Evolutionary conservation across 2,329 filamentous ascomycete species (phyloP).

Genomic region (Botrytis medusae): DNA sequence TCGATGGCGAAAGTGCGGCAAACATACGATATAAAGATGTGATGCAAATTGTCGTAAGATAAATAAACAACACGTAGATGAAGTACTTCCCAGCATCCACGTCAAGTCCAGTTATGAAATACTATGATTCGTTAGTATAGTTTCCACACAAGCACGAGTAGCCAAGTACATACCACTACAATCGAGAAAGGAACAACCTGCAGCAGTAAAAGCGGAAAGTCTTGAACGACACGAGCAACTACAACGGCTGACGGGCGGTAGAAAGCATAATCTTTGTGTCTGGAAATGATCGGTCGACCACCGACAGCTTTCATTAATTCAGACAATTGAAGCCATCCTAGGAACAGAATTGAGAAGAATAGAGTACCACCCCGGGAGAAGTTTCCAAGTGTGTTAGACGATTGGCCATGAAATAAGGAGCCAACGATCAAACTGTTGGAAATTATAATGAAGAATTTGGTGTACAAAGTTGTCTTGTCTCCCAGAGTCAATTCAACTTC

Average conservation of each 20-base stretch:
- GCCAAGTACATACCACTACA: conserved; percentile 40
- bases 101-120: conserved; percentile 63
- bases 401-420: conserved; percentile 72
- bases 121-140: conserved; percentile 37
- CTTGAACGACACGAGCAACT: conserved; percentile 62
- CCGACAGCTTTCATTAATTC: conserved; percentile 77
- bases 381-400: conserved; percentile 57
- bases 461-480: conserved; percentile 72
- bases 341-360: conserved; percentile 67
- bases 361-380: conserved; percentile 62
- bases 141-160: not conserved
- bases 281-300: conserved; percentile 67
- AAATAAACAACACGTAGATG: conserved; percentile 65
- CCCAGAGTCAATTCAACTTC: conserved; percentile 79
- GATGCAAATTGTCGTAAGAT: conserved; percentile 59
- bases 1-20: conserved; percentile 60
- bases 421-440: conserved; percentile 74
- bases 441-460: conserved; percentile 77
- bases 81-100: conserved; percentile 62
- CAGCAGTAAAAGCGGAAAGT: conserved; percentile 59
- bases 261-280: conserved; percentile 67
- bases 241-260: conserved; percentile 67
- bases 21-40: conserved; percentile 68
- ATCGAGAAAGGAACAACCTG: conserved; percentile 61
- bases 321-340: conserved; percentile 70